Evolutionary conservation across 495 filamentous ascomycete genomes (phyloP), one percentile per base, ranked within the genome.

Genomic region (Talaromyces trachyspermus): DNA sequence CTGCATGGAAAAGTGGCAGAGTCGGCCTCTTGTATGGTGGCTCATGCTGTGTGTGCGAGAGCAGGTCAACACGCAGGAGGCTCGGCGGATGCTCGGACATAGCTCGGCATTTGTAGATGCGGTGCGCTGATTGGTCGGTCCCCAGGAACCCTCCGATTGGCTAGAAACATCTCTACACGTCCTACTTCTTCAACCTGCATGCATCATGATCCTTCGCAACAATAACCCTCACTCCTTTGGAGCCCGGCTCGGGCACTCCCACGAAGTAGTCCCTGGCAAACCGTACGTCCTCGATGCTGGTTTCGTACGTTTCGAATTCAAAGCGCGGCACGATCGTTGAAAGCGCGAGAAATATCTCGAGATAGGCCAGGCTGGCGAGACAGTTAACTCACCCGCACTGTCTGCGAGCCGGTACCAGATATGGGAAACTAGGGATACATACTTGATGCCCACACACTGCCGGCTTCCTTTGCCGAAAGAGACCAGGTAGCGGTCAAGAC

Each of bases 231-330:
- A 42, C 39, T 26, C 39, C 39, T 26, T 26, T 23, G 10, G 43
- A 46, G 11, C 43, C 43, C 6, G 43, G 29, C 19, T 46, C 43
- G 8, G 43, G 43, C 4, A 46, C 43, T 23, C 43, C 43, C 6
- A 46, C 27, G 17, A 46, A 33, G 27, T 36, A 46, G 26, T 46
- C 43, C 9, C 43, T 20, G 19, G 43, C 29, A 4, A 43, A 15
- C 15, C 20, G 37, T 5, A 68, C 57, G 52, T 68, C 63, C 22
- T 66, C 61, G 10, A 54, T 41, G 0, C 55, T 63, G 14, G 67
- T 71, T 24, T 71, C 55, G 47, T 56, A 64, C 4, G 68, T 54
- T 39, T 68, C 59, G 45, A 69, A 57, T 3, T 64, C 58, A 30
- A 62, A 59, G 22, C 55, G 48, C 5, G 55, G 48, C 12, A 66